These are phyloP conservation scores for Suillus fuscotomentosus DNA, from an alignment of 768 basidiomycete species.

Conservation along the genomic window DNA sequence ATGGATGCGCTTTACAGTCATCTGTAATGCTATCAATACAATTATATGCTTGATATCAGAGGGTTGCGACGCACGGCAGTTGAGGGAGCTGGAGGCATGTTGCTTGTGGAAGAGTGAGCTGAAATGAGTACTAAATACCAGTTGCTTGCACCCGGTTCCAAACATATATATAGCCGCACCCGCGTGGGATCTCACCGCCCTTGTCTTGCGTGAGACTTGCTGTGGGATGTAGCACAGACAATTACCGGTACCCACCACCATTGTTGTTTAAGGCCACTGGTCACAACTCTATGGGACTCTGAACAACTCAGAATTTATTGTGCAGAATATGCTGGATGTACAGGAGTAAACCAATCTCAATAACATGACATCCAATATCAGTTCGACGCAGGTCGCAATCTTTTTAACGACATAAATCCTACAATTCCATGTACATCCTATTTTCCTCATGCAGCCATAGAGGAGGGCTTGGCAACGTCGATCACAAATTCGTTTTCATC, in stretches of 20 bases:
- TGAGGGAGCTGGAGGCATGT: slow-evolving; percentile 27
- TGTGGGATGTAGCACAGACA: no score
- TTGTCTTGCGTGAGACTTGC: no score
- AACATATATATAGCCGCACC: neutral
- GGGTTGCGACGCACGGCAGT: slow-evolving; percentile 17
- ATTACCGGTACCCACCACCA: no score
- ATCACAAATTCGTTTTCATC: slow-evolving; percentile 1
- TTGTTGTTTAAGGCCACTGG: no score
- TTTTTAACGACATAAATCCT: neutral
- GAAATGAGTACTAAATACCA: neutral
- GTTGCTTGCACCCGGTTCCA: neutral
- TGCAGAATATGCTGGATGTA: no score
- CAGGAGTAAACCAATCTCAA: neutral
- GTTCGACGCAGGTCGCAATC: neutral
- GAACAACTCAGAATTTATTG: no score
- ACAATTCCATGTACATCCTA: neutral
- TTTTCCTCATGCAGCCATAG: neutral
- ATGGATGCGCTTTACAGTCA: slow-evolving; percentile 79
- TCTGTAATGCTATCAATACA: slow-evolving; percentile 29
- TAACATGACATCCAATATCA: neutral
- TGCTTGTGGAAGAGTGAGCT: neutral
- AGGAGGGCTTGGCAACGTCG: neutral
- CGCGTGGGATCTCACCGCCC: neutral
- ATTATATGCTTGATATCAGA: no score
- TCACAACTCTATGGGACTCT: no score